Base-by-base conservation (phyloP, 2,329 filamentous ascomycete species). In the Aspergillus tamarii region DNA sequence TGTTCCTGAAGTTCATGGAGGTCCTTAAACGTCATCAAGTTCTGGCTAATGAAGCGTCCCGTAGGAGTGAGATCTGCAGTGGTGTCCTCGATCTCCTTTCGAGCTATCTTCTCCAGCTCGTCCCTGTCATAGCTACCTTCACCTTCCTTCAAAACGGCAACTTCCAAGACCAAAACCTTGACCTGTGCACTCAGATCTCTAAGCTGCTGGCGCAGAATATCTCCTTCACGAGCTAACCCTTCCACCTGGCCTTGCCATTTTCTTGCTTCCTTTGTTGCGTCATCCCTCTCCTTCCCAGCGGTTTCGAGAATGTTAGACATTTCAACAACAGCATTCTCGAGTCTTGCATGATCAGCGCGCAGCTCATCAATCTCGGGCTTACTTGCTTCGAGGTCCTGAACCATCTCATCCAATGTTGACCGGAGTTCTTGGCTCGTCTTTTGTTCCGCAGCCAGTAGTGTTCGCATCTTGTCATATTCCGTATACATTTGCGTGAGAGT, bases 161-260 rank as follows among this genome's bases (percentile, higher is more conserved):
- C 85, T 77, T 97, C 94, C 77, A 96, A 91, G 5, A 97, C 85
- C 7, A 99, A 85, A 74, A 96, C 89, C 76, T 96, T 96, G 67
- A 97, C 88, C 77, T 99, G 94, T 1, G 91, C 89, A 71, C 93
- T 93, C 23, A 96, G 85, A 76, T 98, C 95, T 39, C 94, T 91
- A 10, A 98, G 84, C 75, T 97, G 93, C 68, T 93, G 91, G 58
- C 91, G 90, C 28, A 96, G 83, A 45, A 97, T 92, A 64, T 91
- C 89, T 36, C 87, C 85, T 78, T 98, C 93, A 53, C 83, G 84
- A 7, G 80, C 77, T 30, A 85, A 77, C 21, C 86, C 86, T 63
- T 85, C 85, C 61, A 93, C 84, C 62, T 92, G 86, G n/a, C 87
- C 87, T 74, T 95, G 89, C 59, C 90, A 90, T 78, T 91, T 94